Percentiles rank a stretch among this genome's conserved stretches.
Conservation (phyloP, 768 basidiomycete genomes). For the Lactifluus rugatus region DNA sequence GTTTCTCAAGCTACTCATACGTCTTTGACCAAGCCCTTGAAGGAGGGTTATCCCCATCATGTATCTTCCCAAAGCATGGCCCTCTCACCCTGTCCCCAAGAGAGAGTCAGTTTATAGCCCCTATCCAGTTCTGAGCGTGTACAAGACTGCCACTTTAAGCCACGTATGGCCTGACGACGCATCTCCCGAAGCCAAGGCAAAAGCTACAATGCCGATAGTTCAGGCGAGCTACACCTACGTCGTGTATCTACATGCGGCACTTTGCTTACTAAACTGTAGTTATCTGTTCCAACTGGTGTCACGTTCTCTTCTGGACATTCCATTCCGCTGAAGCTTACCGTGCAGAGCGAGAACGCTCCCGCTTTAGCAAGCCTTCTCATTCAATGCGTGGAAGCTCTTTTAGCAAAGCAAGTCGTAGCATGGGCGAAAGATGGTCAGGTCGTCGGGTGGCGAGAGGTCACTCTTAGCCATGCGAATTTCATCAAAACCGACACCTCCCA, state of each 20-base stretch:
- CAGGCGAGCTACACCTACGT: conserved; percentile 22
- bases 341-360: conserved; percentile 31
- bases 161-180: conserved; percentile 20
- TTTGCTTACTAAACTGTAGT: conserved; percentile 23
- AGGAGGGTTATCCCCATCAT: conserved; percentile 31
- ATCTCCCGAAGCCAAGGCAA: conserved; percentile 1
- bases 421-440: conserved; percentile 23
- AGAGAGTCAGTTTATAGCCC: conserved; percentile 25
- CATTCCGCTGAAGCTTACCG: conserved; percentile 31
- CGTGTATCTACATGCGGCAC: background rate
- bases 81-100: conserved; percentile 27
- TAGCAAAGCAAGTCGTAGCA: conserved; percentile 30
- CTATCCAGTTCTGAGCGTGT: conserved; percentile 20
- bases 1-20: background rate
- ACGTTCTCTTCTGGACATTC: conserved; percentile 33
- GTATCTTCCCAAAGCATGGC: conserved; percentile 37
- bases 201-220: conserved; percentile 17
- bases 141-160: conserved; percentile 25
- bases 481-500: conserved; percentile 25
- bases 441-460: conserved; percentile 25
- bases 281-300: conserved; percentile 30
- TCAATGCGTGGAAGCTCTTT: conserved; percentile 27
- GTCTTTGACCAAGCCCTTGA: background rate
- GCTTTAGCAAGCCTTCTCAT: conserved; percentile 31
- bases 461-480: conserved; percentile 21